Evolutionary conservation across 2,329 filamentous ascomycete genomes (phyloP).

Genomic region (Seiridium unicorne): DNA sequence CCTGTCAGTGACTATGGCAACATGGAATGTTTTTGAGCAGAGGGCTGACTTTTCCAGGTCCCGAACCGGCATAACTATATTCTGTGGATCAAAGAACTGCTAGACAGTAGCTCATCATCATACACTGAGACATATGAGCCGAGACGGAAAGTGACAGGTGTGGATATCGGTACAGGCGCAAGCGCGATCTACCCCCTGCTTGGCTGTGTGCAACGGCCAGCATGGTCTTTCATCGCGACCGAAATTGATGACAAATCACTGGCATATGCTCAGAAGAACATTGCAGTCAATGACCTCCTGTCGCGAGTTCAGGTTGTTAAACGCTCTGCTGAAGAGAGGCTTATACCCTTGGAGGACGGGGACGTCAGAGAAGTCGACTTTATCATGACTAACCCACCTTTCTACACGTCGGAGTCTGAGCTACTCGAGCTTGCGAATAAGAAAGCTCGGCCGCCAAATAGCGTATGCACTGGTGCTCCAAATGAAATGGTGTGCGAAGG

Average conservation of each 20-base stretch:
- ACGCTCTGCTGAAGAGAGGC: conserved; percentile 44
- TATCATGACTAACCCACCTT: conserved; percentile 92
- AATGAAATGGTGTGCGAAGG: conserved; percentile 84
- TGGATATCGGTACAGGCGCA: conserved; percentile 89
- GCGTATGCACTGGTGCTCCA: conserved; percentile 72
- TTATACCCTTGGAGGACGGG: conserved; percentile 64
- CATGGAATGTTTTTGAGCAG: no score
- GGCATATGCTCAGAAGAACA: conserved; percentile 63
- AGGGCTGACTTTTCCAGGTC: conserved; percentile 33
- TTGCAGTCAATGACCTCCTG: conserved; percentile 60
- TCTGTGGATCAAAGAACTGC: conserved; percentile 78
- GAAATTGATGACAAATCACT: conserved; percentile 77
- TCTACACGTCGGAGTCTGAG: conserved; percentile 75
- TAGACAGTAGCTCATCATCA: conserved; percentile 66
- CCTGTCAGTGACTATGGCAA: conserved; percentile 52
- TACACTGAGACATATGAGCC: conserved; percentile 37
- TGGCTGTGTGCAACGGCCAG: conserved; percentile 63
- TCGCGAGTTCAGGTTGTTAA: conserved; percentile 63
- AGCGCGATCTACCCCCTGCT: conserved; percentile 90
- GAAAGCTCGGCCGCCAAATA: conserved; percentile 68
- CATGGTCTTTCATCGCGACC: conserved; percentile 73
- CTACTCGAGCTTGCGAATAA: conserved; percentile 61
- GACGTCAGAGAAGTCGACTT: conserved; percentile 64
- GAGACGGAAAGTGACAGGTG: conserved; percentile 57
- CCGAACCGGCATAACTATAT: conserved; percentile 82